phyloP scores from a whole-genome alignment of 345 rosid species.

The Fremontodendron californicum region DNA sequence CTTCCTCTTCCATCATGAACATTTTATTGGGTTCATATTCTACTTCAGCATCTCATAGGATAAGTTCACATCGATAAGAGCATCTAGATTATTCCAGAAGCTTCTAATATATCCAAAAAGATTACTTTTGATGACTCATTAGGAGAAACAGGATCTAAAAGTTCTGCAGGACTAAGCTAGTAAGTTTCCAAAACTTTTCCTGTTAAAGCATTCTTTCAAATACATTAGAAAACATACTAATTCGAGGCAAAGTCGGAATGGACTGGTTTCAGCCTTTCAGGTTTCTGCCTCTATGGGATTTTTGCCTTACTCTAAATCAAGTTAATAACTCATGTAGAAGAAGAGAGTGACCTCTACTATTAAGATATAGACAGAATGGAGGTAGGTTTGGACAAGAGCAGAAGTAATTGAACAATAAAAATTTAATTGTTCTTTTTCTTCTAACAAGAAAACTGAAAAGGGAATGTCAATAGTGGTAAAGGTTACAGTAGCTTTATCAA shows the following conservation, averaged over 20 bases:
- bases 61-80: neutral
- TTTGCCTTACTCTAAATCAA: neutral
- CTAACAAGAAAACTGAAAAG: neutral
- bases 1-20: neutral
- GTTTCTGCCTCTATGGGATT: neutral
- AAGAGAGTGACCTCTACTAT: neutral
- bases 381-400: neutral
- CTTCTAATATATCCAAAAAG: neutral
- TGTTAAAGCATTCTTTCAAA: neutral
- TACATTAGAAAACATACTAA: neutral
- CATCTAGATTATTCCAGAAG: constrained; percentile 2
- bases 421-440: too few species aligned
- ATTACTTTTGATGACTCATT: neutral
- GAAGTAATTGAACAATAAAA: neutral
- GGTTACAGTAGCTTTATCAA: neutral
- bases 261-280: neutral
- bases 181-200: neutral
- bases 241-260: neutral
- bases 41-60: neutral
- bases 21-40: constrained; percentile 1
- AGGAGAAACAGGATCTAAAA: neutral
- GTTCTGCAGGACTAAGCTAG: neutral
- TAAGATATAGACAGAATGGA: neutral
- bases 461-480: neutral
- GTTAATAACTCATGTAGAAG: neutral